Base-by-base conservation (phyloP, 2,329 filamentous ascomycete species). In the Cladosporium colombiae region DNA sequence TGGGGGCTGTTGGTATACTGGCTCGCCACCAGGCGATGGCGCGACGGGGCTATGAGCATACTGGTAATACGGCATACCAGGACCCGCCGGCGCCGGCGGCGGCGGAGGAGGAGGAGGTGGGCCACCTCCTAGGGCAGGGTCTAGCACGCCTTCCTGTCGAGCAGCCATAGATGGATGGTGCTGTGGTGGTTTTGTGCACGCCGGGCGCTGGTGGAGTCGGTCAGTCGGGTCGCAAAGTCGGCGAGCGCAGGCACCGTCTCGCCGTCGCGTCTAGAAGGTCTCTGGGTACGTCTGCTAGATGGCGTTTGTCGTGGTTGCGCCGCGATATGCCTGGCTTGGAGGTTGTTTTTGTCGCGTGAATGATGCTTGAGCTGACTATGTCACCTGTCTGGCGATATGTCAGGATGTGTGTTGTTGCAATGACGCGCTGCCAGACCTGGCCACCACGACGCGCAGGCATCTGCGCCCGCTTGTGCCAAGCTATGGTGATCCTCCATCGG, bases 181-280 rank as follows among this genome's bases (percentile, higher is more conserved):
- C 7, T 8, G 14, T 21, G 31, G 21, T 58, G 60, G 21, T 55
- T 33, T 44, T 56, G 61, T 55, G 50, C 60, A 55, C 23, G 50
- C 50, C 56, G 50, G 33, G 61, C 55, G 25, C 61, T 63, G 31
- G 61, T 63, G 61, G 61, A 56, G 61, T 56, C 49, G 37, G 61
- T 55, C 60, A 46, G 35, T 55, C 49, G 35, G 61, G 61, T 63
- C 35, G 61, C 46, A 63, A 63, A 63, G 61, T 63, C 61, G 61
- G 61, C 61, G 61, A 52, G 61, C 50, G 35, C 25, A 56, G 61
- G 50, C 61, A 63, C 61, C 61, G 61, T 63, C 50, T 63, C 61
- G 61, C 61, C 61, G 61, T 63, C 61, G 60, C 46, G 46, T 50
- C 35, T 55, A n/a, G 52, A 40, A 52, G 58, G 35, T 18, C 33